These are phyloP conservation scores for Sistotremastrum suecicum DNA, from an alignment of 768 basidiomycete genomes.

Conservation along the genomic window DNA sequence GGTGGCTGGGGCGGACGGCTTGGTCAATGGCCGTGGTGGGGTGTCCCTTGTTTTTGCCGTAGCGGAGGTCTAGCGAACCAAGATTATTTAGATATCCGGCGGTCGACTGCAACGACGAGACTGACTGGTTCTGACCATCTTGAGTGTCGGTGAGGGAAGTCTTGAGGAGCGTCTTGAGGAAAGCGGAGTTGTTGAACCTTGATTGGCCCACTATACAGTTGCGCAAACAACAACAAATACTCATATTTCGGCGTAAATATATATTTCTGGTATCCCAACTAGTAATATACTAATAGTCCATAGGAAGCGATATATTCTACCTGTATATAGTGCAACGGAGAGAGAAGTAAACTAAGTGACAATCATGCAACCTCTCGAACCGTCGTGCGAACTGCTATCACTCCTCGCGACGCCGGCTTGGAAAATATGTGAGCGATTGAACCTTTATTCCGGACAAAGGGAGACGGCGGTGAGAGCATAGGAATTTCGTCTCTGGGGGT, in stretches of 20 bases:
- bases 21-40: constrained; percentile 77
- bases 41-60: constrained; percentile 78
- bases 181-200: constrained; percentile 7
- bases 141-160: constrained; percentile 25
- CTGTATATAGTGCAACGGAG: too few species aligned
- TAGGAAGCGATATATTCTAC: constrained; percentile 12
- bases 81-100: neutral
- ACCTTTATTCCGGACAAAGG: too few species aligned
- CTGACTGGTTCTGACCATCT: constrained; percentile 72
- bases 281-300: constrained; percentile 15
- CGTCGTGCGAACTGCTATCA: too few species aligned
- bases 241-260: constrained; percentile 18
- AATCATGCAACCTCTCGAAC: too few species aligned
- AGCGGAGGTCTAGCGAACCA: constrained; percentile 54
- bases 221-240: neutral
- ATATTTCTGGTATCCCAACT: constrained; percentile 35
- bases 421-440: too few species aligned
- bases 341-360: too few species aligned
- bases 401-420: too few species aligned
- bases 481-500: too few species aligned
- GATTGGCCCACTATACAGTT: constrained; percentile 6
- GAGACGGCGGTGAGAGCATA: too few species aligned
- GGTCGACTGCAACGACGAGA: constrained; percentile 5
- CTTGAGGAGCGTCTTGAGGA: constrained; percentile 28
- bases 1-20: constrained; percentile 65